phyloP scores from a whole-genome alignment of 768 basidiomycete species.

The Xerocomellus dryophilus region DNA sequence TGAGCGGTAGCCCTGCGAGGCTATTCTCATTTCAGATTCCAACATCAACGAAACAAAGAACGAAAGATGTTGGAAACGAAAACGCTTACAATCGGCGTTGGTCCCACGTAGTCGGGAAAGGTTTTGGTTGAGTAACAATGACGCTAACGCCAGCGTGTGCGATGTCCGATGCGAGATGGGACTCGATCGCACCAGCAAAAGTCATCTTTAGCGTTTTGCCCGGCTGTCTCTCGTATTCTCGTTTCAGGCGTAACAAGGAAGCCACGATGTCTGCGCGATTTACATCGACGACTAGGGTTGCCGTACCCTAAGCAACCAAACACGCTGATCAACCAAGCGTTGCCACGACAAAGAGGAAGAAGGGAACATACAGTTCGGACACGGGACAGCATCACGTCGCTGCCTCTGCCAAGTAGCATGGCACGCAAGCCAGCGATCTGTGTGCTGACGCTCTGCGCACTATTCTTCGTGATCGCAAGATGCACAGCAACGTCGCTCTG shows the following conservation, averaged over 20 bases:
- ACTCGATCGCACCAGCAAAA: conserved; percentile 60
- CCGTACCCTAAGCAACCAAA: conserved; percentile 42
- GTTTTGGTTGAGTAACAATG: conserved; percentile 60
- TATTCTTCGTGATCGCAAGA: conserved; percentile 45
- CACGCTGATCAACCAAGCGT: not conserved
- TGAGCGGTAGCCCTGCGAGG: conserved; percentile 67
- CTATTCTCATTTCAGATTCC: conserved; percentile 29
- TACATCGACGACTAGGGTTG: conserved; percentile 67
- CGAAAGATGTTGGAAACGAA: not conserved
- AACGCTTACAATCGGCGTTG: conserved; percentile 54
- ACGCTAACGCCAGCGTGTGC: conserved; percentile 66
- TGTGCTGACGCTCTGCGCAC: conserved; percentile 55
- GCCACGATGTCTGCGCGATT: conserved; percentile 74
- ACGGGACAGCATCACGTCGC: conserved; percentile 28
- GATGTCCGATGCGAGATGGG: conserved; percentile 66
- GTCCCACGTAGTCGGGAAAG: conserved; percentile 68
- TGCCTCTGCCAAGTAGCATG: conserved; percentile 56
- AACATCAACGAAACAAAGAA: not conserved
- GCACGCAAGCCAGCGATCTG: conserved; percentile 62
- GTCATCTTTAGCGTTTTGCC: conserved; percentile 60
- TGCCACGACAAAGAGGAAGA: not conserved
- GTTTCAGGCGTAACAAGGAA: conserved; percentile 62
- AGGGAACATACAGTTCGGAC: conserved; percentile 14
- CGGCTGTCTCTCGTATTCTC: conserved; percentile 57
- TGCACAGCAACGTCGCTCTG: conserved; percentile 64